Evolutionary conservation across 768 basidiomycete genomes (phyloP), one percentile per base, ranked within the genome.

Genomic region (Kwoniella botswanensis): DNA sequence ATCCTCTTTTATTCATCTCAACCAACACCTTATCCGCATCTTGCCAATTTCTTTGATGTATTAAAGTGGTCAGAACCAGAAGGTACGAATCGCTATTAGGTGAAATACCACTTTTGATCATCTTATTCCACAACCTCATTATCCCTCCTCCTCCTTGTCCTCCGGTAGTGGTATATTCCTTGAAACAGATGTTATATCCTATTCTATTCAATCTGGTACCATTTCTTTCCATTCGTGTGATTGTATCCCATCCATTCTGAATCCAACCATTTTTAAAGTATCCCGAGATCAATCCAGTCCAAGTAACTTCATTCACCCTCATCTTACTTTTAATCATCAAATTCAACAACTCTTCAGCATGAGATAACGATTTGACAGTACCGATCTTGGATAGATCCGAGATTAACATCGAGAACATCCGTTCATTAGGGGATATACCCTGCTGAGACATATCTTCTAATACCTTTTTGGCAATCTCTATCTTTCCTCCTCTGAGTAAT

Each of bases 401-500:
- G 62, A 98, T 91, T 72, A 98, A 90, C 21, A 92, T 87, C 13
- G 88, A 92, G 82, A 91, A 92, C 13, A 90, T 90, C 29, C 89
- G 89, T 5, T 90, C 88, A 70, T 91, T 94, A 26, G 93, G 89
- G 73, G 88, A 81, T 52, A 95, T 85, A 22, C 90, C 90, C 65
- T 92, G 89, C 76, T 88, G 88, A 75, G 86, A 83, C 95, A 98
- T 98, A 69, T 92, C 85, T 55, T 86, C 84, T 60, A 94, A 82
- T 22, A 93, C 87, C 29, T 88, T 85, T 22, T 87, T 85, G 5
- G 88, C 87, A 1, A 92, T 91, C 74, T 94, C 90, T 29, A 87
- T 83, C 66, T 89, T 86, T 11, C 90, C 89, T 15, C 88, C 88
- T 72, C 88, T 88, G 61, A 94, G 87, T 64, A 96, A 82, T 0